phyloP scores from a whole-genome alignment of 2,329 filamentous ascomycete genomes.

The Nemania diffusa region DNA sequence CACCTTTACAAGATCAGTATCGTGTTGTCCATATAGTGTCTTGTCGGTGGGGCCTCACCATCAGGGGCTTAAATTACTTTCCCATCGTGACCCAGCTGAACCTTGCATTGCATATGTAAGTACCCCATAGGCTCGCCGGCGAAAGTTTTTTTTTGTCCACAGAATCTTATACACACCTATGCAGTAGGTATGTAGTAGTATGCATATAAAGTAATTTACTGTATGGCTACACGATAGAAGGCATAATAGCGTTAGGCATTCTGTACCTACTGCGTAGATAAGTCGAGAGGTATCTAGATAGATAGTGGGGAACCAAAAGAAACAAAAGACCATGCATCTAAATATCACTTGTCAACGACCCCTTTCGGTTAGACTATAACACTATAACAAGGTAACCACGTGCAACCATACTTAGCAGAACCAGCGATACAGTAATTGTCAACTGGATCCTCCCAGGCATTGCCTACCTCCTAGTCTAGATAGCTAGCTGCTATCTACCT shows the following conservation, averaged over 20 bases:
- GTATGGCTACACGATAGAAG: no score
- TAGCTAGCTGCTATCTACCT: background rate
- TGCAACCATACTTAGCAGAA: background rate
- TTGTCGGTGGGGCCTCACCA: background rate
- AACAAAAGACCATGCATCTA: conserved; percentile 29
- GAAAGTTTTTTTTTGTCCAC: background rate
- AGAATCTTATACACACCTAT: no score
- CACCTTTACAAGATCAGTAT: background rate
- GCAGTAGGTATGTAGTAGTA: no score
- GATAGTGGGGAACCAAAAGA: background rate
- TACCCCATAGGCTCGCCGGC: background rate
- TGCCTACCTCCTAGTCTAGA: background rate
- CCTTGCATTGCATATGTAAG: conserved; percentile 10
- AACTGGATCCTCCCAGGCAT: background rate
- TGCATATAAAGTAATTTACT: background rate
- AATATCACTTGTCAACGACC: conserved; percentile 10
- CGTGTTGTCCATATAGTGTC: background rate
- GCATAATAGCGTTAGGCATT: no score
- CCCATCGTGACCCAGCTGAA: background rate
- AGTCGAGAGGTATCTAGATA: no score
- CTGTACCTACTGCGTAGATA: no score
- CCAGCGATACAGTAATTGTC: background rate
- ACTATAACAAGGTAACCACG: background rate
- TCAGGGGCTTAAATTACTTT: conserved; percentile 2
- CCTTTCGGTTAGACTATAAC: background rate